Percentiles rank a stretch among this genome's conserved stretches.
Evolutionary conservation across 192 early-diverging fungal genomes (phyloP).

Genomic region (Diversispora epigaea): DNA sequence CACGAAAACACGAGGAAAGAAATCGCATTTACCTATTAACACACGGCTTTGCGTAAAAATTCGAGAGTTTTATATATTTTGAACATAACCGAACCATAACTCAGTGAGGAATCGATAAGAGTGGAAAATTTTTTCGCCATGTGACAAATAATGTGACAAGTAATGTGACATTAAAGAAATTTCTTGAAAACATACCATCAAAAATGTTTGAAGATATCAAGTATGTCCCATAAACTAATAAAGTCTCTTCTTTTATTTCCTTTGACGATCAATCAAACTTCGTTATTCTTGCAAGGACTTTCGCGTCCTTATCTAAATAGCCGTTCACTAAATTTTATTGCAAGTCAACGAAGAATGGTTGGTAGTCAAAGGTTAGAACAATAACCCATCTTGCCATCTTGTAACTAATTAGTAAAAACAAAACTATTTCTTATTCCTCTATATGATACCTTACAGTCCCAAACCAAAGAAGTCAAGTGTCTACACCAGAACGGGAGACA

Average conservation of each 20-base stretch:
- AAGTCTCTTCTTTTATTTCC: background rate
- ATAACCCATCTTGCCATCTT: background rate
- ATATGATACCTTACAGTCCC: background rate
- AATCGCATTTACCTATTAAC: no score
- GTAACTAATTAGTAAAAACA: background rate
- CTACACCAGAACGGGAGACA: constrained; percentile 94
- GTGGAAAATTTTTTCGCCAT: no score
- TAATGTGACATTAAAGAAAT: no score
- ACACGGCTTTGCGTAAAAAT: no score
- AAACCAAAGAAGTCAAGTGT: constrained; percentile 60
- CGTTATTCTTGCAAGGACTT: background rate
- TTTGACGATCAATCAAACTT: constrained; percentile 26
- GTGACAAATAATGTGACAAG: no score
- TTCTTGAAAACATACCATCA: no score
- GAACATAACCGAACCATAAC: no score
- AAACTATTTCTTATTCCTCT: background rate
- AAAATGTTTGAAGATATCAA: background rate
- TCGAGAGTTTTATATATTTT: no score
- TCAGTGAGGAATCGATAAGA: no score
- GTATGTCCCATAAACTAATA: constrained; percentile 5
- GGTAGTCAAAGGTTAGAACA: constrained; percentile 20
- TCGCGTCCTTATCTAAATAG: background rate
- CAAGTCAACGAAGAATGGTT: constrained; percentile 29
- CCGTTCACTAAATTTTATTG: background rate
- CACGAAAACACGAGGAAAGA: no score